Conservation (phyloP, 352 stramenopile species). For the Pythium apleroticum region DNA sequence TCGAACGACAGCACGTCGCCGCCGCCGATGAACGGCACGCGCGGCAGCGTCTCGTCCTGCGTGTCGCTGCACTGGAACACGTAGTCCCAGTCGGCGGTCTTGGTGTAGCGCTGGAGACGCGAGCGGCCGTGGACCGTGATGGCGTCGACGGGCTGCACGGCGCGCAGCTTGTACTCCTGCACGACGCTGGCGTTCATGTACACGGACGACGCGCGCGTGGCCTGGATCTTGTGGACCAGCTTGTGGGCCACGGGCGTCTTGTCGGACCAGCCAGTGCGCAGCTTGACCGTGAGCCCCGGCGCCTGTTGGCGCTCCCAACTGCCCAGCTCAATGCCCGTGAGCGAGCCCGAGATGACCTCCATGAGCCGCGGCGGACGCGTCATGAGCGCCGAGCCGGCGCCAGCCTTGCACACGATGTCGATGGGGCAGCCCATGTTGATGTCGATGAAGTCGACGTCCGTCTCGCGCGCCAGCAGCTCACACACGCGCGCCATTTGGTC, state of each 20-base stretch:
- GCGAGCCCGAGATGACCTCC: constrained; percentile 87
- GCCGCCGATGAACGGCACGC: constrained; percentile 92
- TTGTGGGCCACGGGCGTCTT: constrained; percentile 94
- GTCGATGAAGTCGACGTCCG: constrained; percentile 97
- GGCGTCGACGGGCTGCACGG: constrained; percentile 63
- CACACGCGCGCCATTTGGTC: constrained; percentile 94
- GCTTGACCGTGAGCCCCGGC: constrained; percentile 96
- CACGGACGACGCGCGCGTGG: constrained; percentile 42
- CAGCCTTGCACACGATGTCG: constrained; percentile 90
- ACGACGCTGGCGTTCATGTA: constrained; percentile 84
- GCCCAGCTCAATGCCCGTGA: constrained; percentile 81
- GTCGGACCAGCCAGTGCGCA: constrained; percentile 97
- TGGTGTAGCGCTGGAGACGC: constrained; percentile 96
- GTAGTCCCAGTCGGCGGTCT: constrained; percentile 98
- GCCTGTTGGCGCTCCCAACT: constrained; percentile 32
- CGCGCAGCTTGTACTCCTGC: constrained; percentile 70
- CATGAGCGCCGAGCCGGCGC: constrained; percentile 95
- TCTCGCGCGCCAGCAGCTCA: constrained; percentile 93
- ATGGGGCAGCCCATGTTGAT: constrained; percentile 99
- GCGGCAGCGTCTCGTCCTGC: constrained; percentile 33
- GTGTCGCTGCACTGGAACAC: constrained; percentile 89
- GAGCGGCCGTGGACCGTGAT: constrained; percentile 96
- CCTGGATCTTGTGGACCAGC: constrained; percentile 91
- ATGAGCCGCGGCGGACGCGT: constrained; percentile 87
- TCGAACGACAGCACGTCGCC: constrained; percentile 87